phyloP scores from a whole-genome alignment of 352 stramenopile species.

The Phytophthora podocarpi region DNA sequence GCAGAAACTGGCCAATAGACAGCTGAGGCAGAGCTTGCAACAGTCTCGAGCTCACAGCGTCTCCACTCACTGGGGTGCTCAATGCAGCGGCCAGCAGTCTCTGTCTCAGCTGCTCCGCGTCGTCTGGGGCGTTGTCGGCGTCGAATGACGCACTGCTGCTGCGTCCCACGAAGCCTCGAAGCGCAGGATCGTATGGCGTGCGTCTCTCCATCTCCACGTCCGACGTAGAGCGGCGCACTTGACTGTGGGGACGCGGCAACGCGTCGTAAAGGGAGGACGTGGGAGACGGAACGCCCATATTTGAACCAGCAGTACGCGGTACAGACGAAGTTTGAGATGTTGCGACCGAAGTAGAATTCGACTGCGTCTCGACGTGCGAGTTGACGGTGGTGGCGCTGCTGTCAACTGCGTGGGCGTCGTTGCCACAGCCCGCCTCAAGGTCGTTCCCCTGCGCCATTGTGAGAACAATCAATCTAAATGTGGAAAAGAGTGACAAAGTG shows the following conservation, averaged over 20 bases:
- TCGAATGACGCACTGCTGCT: constrained; percentile 24
- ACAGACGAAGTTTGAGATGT: constrained; percentile 5
- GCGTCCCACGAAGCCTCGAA: constrained; percentile 4
- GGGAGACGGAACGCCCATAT: not conserved
- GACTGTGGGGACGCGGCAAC: constrained; percentile 22
- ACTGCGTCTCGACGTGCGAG: not conserved
- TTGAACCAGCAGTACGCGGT: not conserved
- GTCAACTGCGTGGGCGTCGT: constrained; percentile 1
- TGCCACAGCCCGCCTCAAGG: not conserved
- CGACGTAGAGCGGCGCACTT: constrained; percentile 7
- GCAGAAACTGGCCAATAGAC: constrained; percentile 35
- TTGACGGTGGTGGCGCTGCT: not conserved
- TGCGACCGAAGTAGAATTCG: not conserved
- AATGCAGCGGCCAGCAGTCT: constrained; percentile 16
- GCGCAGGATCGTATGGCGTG: constrained; percentile 1
- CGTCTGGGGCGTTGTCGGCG: constrained; percentile 10
- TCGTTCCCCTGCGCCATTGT: constrained; percentile 24
- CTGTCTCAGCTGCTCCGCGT: constrained; percentile 18
- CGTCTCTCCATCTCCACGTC: constrained; percentile 10
- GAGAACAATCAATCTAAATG: too few relatives aligned
- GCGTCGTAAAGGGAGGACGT: not conserved
- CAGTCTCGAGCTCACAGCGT: constrained; percentile 36
- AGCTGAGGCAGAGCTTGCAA: constrained; percentile 43
- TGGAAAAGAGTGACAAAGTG: too few relatives aligned
- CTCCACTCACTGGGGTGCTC: constrained; percentile 30